A percentile compares a stretch with the other conserved stretches of the same genome.
These are phyloP conservation scores for Nakazawaea sp. DNA, from an alignment of 805 yeast genomes.

Conservation along the genomic window DNA sequence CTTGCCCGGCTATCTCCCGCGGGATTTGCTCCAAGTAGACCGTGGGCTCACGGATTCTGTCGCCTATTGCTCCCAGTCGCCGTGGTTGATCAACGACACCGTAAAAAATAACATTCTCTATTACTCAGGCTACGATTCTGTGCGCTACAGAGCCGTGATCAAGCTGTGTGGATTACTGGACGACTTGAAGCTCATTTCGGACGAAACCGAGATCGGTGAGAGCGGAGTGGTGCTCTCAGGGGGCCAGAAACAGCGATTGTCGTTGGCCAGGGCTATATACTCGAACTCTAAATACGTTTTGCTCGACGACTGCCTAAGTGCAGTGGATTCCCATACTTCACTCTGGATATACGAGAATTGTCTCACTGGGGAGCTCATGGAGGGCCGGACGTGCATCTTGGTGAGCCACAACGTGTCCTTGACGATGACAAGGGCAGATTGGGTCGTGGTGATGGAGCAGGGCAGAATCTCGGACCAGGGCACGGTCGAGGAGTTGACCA, in stretches of 20 bases:
- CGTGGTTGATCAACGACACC: conserved; percentile 93
- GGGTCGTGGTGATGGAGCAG: conserved; percentile 74
- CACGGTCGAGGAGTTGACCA: conserved; percentile 56
- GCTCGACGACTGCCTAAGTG: conserved; percentile 91
- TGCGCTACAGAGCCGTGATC: conserved; percentile 71
- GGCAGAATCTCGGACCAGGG: conserved; percentile 80
- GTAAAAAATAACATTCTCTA: conserved; percentile 78
- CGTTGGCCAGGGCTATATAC: conserved; percentile 90
- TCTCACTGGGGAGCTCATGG: conserved; percentile 81
- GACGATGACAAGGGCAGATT: conserved; percentile 73
- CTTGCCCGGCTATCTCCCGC: conserved; percentile 75
- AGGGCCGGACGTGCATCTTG: conserved; percentile 76
- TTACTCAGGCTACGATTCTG: conserved; percentile 61
- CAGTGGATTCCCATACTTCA: conserved; percentile 96
- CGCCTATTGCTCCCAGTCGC: conserved; percentile 93
- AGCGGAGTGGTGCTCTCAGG: conserved; percentile 95
- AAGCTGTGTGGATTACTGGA: conserved; percentile 84
- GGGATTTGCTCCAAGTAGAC: conserved; percentile 35
- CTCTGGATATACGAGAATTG: conserved; percentile 89
- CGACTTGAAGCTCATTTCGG: conserved; percentile 81
- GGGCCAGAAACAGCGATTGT: conserved; percentile 95
- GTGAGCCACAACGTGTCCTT: conserved; percentile 93
- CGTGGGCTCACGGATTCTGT: conserved; percentile 55
- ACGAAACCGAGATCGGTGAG: conserved; percentile 92
- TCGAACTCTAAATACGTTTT: conserved; percentile 75